Evolutionary conservation across 371 early-diverging fungal species (phyloP), one percentile per base, ranked within the genome.

Genomic region (Mucor racemosus): DNA sequence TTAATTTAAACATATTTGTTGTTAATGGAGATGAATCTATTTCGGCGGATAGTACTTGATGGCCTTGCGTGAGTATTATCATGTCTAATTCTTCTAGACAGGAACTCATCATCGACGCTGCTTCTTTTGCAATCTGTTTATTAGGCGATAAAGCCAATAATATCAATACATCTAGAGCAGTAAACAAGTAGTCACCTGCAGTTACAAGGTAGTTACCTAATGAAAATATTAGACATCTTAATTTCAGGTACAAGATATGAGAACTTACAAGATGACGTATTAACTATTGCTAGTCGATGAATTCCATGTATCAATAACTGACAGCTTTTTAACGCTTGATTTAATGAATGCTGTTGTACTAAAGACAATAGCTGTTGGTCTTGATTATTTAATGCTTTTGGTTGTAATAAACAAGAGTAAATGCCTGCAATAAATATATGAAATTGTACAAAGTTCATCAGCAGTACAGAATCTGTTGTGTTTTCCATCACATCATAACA

Each of bases 351-450:
- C 7, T 72, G 50, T 11, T 63, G 56, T n/a, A 72, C 60, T 9
- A 31, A 21, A 3, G 59, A 35, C 7, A 67, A 48, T 13, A 72
- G 11, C 4, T 60, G 57, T 3, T 67, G 61, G 5, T 42, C 57
- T 14, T 48, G 38, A 13, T 10, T n/a, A 17, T 44, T 19, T 19
- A 62, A n/a, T 14, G 41, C 44, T 31, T 41, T 60, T 13, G 71
- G 71, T 7, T 67, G 72, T 19, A 72, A 46, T 1, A 72, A n/a
- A n/a, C 40, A 8, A 35, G 60, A 53, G 40, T 67, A 59, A 8
- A 72, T 39, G 13, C 26, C 48, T 9, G 64, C 35, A 4, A 41
- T 26, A 19, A 67, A 40, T 3, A 36, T 3, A 19, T 59, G 55
- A 40, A 60, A 67, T 33, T 60, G 64, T 8, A 55, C 17, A 60